Conservation (phyloP, 352 stramenopile genomes). For the Phytophthora pinifolia region DNA sequence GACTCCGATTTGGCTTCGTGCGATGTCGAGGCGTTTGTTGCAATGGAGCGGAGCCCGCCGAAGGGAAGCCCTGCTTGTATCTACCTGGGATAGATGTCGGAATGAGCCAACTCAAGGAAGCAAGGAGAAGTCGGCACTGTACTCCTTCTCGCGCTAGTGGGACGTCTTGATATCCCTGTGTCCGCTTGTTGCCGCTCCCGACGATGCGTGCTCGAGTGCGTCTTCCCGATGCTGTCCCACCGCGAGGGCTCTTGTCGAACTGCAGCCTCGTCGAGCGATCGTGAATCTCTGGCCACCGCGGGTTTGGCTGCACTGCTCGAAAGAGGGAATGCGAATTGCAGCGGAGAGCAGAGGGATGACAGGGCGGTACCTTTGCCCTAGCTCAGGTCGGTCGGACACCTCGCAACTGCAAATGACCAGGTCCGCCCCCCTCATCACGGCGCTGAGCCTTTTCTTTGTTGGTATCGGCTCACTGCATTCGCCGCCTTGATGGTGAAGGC, state of each 20-base stretch:
- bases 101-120: conserved; percentile 23
- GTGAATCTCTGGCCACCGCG: conserved; percentile 7
- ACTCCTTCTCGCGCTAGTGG: conserved; percentile 24
- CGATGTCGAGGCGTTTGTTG: not conserved
- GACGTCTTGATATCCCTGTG: conserved; percentile 20
- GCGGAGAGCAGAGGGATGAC: conserved; percentile 20
- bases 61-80: conserved; percentile 16
- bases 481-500: no score
- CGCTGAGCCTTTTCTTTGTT: conserved; percentile 30
- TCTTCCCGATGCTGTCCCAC: conserved; percentile 20
- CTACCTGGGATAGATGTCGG: conserved; percentile 28
- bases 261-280: conserved; percentile 11
- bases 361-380: conserved; percentile 12
- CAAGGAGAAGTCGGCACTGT: conserved; percentile 12
- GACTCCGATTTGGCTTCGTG: conserved; percentile 6
- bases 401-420: conserved; percentile 41
- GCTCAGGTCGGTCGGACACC: conserved; percentile 20
- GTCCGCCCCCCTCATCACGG: conserved; percentile 27
- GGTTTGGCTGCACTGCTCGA: not conserved
- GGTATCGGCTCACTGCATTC: conserved; percentile 8
- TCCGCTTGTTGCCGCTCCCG: conserved; percentile 19
- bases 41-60: not conserved
- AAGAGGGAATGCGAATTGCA: conserved; percentile 32
- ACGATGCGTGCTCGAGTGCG: conserved; percentile 15
- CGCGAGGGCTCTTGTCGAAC: conserved; percentile 10